A percentile compares a stretch with the other conserved stretches of the same genome.
Conservation (phyloP, 305 asterid genomes). For the Fraxinus ornus region DNA sequence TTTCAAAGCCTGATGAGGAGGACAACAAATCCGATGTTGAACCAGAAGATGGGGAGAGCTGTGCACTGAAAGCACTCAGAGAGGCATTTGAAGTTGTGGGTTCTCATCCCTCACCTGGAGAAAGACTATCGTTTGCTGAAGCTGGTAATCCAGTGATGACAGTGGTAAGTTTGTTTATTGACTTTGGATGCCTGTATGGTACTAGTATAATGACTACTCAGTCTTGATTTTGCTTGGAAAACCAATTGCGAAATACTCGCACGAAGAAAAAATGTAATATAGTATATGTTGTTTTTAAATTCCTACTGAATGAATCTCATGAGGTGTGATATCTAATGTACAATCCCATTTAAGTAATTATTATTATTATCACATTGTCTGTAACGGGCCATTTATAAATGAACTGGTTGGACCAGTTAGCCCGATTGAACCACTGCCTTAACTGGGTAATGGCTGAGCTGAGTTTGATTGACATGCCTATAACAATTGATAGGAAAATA, state of each 20-base stretch:
- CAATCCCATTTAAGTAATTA: not conserved
- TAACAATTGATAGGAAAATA: not conserved
- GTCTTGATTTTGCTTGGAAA: slow-evolving; percentile 1
- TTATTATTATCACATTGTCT: not conserved
- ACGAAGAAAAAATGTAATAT: not conserved
- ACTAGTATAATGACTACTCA: not conserved
- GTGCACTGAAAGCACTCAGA: slow-evolving; percentile 72
- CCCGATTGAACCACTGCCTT: not conserved
- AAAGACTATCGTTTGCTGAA: slow-evolving; percentile 69
- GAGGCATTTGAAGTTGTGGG: slow-evolving; percentile 93
- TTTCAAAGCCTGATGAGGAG: slow-evolving; percentile 52
- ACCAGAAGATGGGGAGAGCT: slow-evolving; percentile 45
- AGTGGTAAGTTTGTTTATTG: slow-evolving; percentile 53
- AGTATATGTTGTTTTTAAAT: not conserved
- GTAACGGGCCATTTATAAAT: not conserved
- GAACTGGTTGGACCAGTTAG: not conserved
- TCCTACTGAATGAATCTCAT: not conserved
- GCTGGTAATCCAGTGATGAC: slow-evolving; percentile 96
- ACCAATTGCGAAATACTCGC: not conserved
- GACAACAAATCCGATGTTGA: slow-evolving; percentile 35
- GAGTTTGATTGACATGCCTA: not conserved
- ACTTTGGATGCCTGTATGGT: not conserved
- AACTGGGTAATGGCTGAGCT: not conserved
- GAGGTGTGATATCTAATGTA: not conserved
- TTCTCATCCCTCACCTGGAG: slow-evolving; percentile 62